Percentiles rank a stretch among this genome's conserved stretches.
These are phyloP conservation scores for Blakeslea trispora DNA, from an alignment of 371 early-diverging fungal genomes.

Conservation along the genomic window DNA sequence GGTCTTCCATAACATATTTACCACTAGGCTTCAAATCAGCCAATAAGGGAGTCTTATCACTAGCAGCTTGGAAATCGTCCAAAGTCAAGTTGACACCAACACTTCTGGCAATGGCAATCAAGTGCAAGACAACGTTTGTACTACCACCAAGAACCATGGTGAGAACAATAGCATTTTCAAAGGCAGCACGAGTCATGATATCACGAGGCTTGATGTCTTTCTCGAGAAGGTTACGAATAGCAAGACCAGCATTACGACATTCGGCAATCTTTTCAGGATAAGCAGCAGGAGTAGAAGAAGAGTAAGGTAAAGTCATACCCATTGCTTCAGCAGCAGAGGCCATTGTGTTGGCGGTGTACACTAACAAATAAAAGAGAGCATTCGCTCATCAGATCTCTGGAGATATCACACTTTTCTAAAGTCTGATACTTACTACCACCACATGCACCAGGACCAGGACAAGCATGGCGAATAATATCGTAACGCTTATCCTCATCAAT, in stretches of 20 bases:
- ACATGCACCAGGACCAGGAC: constrained; percentile 97
- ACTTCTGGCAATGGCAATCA: constrained; percentile 92
- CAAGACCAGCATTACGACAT: constrained; percentile 81
- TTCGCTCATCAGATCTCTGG: too few relatives aligned
- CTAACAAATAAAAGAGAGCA: constrained; percentile 8
- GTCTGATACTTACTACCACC: constrained; percentile 71
- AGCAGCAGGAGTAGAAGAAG: constrained; percentile 89
- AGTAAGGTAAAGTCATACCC: constrained; percentile 95
- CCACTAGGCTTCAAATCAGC: constrained; percentile 96
- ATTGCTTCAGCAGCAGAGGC: constrained; percentile 94
- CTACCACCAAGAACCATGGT: constrained; percentile 95
- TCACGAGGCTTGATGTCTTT: constrained; percentile 89
- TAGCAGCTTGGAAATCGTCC: constrained; percentile 91
- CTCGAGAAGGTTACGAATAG: constrained; percentile 85
- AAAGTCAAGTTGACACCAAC: constrained; percentile 78
- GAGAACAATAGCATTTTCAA: constrained; percentile 93
- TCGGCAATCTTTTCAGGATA: constrained; percentile 86
- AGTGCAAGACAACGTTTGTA: constrained; percentile 96
- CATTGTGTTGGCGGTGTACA: constrained; percentile 99
- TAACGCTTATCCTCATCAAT: constrained; percentile 85
- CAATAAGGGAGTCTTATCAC: constrained; percentile 89
- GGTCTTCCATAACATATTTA: constrained; percentile 88
- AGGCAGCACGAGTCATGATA: constrained; percentile 91
- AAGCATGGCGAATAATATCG: constrained; percentile 87
- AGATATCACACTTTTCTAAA: too few relatives aligned